Conservation (phyloP, 225 moss, liverwort and hornwort species). For the Polytrichum formosum region DNA sequence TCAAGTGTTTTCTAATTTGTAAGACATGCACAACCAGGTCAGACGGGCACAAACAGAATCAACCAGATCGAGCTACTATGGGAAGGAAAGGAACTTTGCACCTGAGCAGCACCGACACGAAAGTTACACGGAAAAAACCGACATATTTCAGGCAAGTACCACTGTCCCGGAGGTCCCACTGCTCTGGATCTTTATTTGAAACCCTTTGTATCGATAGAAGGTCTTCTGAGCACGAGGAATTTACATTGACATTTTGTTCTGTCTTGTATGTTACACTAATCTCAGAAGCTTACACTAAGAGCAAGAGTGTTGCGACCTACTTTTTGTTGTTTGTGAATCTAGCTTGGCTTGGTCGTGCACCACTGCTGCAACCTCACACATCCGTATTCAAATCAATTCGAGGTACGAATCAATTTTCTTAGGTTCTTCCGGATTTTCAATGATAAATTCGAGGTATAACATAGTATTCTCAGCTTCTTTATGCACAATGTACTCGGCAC, state of each 20-base stretch:
- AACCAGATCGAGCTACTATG: background rate
- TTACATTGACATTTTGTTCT: no score
- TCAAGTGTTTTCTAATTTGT: conserved; percentile 5
- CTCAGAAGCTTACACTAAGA: conserved; percentile 1
- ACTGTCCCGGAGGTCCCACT: background rate
- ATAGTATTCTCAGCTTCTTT: no score
- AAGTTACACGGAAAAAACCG: conserved; percentile 4
- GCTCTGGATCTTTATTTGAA: background rate
- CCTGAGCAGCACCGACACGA: no score
- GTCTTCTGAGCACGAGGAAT: no score
- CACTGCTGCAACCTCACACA: background rate
- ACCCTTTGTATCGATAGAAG: background rate
- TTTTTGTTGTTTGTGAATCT: conserved; percentile 6
- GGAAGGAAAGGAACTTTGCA: background rate
- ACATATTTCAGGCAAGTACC: conserved; percentile 3
- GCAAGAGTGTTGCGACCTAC: background rate
- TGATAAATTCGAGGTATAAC: no score
- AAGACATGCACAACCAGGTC: conserved; percentile 3
- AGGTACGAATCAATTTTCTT: no score
- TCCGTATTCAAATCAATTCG: background rate
- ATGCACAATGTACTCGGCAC: no score
- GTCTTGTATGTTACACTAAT: no score
- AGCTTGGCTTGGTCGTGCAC: conserved; percentile 5
- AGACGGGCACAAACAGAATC: conserved; percentile 6
- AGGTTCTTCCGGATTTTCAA: no score